A percentile compares a stretch with the other conserved stretches of the same genome.
phyloP scores from a whole-genome alignment of 225 moss, liverwort and hornwort species.

The Thuidium tamariscinum region DNA sequence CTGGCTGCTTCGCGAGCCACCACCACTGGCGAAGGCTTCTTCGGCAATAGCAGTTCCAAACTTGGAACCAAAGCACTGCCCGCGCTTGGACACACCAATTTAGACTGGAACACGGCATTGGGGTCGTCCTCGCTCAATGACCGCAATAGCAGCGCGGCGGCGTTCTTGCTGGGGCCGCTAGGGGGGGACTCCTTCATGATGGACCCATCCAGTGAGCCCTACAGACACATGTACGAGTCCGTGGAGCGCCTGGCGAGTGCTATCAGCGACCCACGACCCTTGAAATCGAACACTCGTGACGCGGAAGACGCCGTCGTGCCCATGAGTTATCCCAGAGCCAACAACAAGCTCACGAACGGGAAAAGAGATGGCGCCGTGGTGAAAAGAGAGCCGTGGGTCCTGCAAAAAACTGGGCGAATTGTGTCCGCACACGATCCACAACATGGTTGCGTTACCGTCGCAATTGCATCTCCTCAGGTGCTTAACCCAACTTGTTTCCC shows the following conservation, averaged over 20 bases:
- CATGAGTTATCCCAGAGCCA: not conserved
- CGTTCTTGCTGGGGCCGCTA: not conserved
- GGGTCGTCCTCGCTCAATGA: not conserved
- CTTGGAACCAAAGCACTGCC: not conserved
- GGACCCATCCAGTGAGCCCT: constrained; percentile 28
- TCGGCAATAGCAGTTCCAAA: not conserved
- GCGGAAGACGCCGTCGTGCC: not conserved
- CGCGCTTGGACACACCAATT: not conserved
- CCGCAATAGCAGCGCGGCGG: not conserved
- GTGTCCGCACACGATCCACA: not conserved
- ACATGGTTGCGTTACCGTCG: constrained; percentile 4
- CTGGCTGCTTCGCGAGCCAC: constrained; percentile 23
- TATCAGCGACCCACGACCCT: constrained; percentile 25
- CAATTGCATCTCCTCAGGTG: constrained; percentile 5
- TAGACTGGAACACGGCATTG: constrained; percentile 26
- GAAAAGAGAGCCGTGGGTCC: constrained; percentile 9
- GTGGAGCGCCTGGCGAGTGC: constrained; percentile 42
- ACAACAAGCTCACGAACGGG: not conserved
- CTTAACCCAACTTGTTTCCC: too few relatives aligned
- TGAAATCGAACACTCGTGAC: not conserved
- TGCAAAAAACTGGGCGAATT: not conserved
- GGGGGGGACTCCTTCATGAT: not conserved
- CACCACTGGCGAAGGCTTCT: not conserved
- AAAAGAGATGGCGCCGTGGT: not conserved
- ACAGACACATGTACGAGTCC: constrained; percentile 31